phyloP scores from a whole-genome alignment of 2,329 filamentous ascomycete species.

The Decorospora gaudefroyi region DNA sequence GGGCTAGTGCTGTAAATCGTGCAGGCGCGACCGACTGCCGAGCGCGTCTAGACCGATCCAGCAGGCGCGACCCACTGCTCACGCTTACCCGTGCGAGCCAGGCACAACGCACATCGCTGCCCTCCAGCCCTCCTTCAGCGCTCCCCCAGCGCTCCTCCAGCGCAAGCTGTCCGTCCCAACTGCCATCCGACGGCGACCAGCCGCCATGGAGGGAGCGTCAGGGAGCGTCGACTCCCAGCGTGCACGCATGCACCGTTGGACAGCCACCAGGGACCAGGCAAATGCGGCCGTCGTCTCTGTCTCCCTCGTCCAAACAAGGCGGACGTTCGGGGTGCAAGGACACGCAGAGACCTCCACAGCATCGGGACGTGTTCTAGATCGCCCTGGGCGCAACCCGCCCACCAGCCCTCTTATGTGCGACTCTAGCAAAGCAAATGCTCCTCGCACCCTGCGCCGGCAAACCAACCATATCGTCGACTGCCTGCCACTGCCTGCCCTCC shows the following conservation, averaged over 20 bases:
- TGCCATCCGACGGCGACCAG: conserved; percentile 2
- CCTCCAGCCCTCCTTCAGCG: neutral
- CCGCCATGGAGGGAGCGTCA: neutral
- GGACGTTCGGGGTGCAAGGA: conserved; percentile 15
- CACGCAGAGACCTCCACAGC: conserved; percentile 33
- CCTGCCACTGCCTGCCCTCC: conserved; percentile 23
- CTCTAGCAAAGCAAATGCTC: conserved; percentile 28
- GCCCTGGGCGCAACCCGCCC: conserved; percentile 28
- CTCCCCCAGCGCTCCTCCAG: conserved; percentile 6
- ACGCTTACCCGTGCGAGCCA: conserved; percentile 11
- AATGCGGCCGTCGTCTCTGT: conserved; percentile 13
- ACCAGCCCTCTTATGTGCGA: conserved; percentile 34
- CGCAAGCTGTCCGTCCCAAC: conserved; percentile 5
- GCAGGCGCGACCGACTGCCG: conserved; percentile 19
- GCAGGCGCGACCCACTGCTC: conserved; percentile 22
- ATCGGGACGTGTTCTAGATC: conserved; percentile 43
- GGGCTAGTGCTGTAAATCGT: conserved; percentile 26
- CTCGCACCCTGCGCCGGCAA: conserved; percentile 13
- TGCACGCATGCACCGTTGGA: neutral
- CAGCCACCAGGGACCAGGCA: neutral
- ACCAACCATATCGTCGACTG: conserved; percentile 36
- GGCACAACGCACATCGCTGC: too few relatives aligned
- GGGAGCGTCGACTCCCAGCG: neutral
- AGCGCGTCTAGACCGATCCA: conserved; percentile 28
- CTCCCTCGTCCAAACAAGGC: conserved; percentile 6